Evolutionary conservation across 1,284 basidiomycete species (phyloP), one percentile per base, ranked within the genome.

Genomic region (Naganishia cerealis): DNA sequence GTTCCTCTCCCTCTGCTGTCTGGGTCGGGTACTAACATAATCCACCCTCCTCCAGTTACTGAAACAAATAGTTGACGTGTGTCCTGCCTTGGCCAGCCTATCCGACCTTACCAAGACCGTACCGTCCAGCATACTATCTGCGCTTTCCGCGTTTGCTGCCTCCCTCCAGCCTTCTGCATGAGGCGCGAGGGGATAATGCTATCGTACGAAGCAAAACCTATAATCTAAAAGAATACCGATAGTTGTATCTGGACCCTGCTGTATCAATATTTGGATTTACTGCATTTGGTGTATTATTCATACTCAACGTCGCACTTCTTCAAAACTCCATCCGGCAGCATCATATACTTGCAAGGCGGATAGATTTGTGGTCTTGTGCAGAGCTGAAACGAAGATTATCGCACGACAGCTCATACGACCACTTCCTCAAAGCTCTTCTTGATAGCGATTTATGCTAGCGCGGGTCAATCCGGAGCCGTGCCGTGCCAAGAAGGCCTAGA

Each of bases 91-190:
- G 38, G 61, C 61, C 26, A 39, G 50, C 29, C 50, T 63, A 24
- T 40, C 61, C 61, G 61, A 63, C 12, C 29, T 54, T n/a, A 63
- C 61, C 61, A 63, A 63, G 39, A 63, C 54, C 36, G 38, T 54
- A 18, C 52, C 61, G 18, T 40, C 48, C 12, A 63, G 52, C 48
- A 38, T 63, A 9, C 52, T 63, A 36, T 63, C 61, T 21, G 61
- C 52, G 21, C 38, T 63, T 10, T 26, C 61, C 13, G 61, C 61
- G 18, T 63, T 63, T n/a, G 61, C 61, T 5, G 50, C 61, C 10
- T 24, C 21, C 46, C 24, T 24, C n/a, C 46, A 50, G 7, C 46
- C 46, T 8, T 50, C n/a, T 50, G n/a, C 46, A 8, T 8, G 9
- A 13, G 1, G 8, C 7, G 13, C 46, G n/a, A 50, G 21, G 1